Evolutionary conservation across 2,329 filamentous ascomycete species (phyloP), one percentile per base, ranked within the genome.

Genomic region (Zelopaecilomyces penicillatus): DNA sequence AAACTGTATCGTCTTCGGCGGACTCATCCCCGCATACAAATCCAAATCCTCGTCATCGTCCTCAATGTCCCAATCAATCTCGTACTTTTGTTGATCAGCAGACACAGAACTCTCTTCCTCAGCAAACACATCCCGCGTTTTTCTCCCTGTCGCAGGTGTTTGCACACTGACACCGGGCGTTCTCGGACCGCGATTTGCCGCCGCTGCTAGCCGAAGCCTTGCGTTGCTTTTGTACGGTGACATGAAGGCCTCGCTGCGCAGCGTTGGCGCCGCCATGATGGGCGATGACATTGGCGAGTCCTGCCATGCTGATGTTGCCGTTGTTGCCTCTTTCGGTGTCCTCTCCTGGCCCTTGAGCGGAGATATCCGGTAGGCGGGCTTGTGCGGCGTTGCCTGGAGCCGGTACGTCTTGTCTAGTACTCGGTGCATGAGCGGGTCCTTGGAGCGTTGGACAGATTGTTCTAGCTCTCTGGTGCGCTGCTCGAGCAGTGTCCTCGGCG

Each of bases 381-480:
- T 83, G 53, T 93, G 82, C 0, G 93, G 93, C 7, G 93, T 98
- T 5, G 91, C 88, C 64, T 94, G 87, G 27, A 98, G 75, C 30
- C 91, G 87, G 69, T 95, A 98, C 46, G 86, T 96, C 66, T 94
- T 96, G 70, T 97, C 90, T 5, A 95, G 78, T n/a, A 97, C 75
- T 47, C 85, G 86, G 63, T 97, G 91, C 35, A 98, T 75, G 6
- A 97, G 73, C 3, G 87, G 86, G 59, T 96, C 88, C 48, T 80
- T 78, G 56, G 70, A 56, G 26, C 57, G 55, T 42, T 63, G 60
- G 4, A 49, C 53, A 6, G 64, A 64, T 39, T 63, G 59, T 19
- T 71, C 59, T 49, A 62, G 58, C 28, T 72, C 58, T 49, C 60
- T 49, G 42, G 52, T 61, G 30, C 52, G 50, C 33, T 58, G 45